Evolutionary conservation across 306 rosid genomes (phyloP), one percentile per base, ranked within the genome.

Genomic region (Myrica gale): DNA sequence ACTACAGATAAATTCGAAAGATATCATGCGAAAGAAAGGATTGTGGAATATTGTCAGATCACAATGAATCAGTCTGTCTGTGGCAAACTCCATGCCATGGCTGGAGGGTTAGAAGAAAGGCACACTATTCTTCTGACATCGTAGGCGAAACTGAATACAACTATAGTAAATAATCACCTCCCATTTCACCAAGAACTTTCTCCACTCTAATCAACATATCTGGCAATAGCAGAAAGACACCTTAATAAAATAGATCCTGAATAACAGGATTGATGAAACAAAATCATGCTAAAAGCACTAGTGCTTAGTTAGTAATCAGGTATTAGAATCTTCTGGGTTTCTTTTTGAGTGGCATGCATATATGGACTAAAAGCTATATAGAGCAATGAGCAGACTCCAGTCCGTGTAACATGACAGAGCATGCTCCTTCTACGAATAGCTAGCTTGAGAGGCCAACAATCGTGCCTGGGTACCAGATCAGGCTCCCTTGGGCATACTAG

Each of bases 131-230:
- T 68, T 1, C 5, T 62, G 73, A 73, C 62, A 72, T 76, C 72
- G 51, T 71, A 56, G 63, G 68, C 85, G 83, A 52, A 65, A 69
- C 73, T 76, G 58, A 8, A 69, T 39, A 69, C 56, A 74, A 71
- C 82, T 83, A 89, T 78, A 88, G 76, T 45, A 80, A 52, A 88
- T 85, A 74, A 79, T 79, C 93, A 68, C 85, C 92, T 41, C 90
- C 97, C 12, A 94, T 76, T 78, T 92, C 96, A 70, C 60, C 10
- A 65, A 94, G 84, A 51, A 91, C 87, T 90, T 78, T 89, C 89
- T 94, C 97, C 83, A 94, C 98, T 80, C 82, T 88, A 16, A 75
- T 71, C 88, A 94, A 83, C 90, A 94, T 92, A 87, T 92, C 98
- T 94, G 85, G 68, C 4, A 48, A 73, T 37, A 68, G 48, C 16